Evolutionary conservation across 106 monocot genomes (phyloP).

Genomic region (Agapanthus africanus): DNA sequence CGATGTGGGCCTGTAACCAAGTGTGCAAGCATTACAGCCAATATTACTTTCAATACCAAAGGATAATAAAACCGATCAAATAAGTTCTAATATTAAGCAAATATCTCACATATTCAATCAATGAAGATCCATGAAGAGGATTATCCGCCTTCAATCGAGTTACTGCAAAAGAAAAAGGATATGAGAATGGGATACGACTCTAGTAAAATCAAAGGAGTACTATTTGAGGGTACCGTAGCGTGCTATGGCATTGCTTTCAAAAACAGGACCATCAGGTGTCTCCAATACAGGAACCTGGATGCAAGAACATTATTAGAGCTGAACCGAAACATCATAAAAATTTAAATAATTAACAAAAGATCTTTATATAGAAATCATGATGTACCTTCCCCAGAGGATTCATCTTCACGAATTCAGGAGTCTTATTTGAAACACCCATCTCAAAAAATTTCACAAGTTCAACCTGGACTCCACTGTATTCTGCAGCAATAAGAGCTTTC

Average conservation of each 20-base stretch:
- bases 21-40: not conserved
- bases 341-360: not conserved
- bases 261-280: slow-evolving; percentile 81
- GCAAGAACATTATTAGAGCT: not conserved
- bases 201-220: not conserved
- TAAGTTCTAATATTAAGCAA: not conserved
- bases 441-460: slow-evolving; percentile 62
- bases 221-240: slow-evolving; percentile 54
- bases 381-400: slow-evolving; percentile 85
- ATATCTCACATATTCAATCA: slow-evolving; percentile 73
- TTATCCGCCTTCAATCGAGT: slow-evolving; percentile 56
- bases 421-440: slow-evolving; percentile 84
- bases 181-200: not conserved
- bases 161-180: slow-evolving; percentile 36
- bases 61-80: not conserved
- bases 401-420: slow-evolving; percentile 78
- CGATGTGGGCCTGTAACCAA: slow-evolving; percentile 50
- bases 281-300: slow-evolving; percentile 83
- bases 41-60: not conserved
- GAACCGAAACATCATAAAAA: not conserved
- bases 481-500: slow-evolving; percentile 80
- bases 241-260: slow-evolving; percentile 90
- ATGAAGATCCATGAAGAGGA: slow-evolving; percentile 66
- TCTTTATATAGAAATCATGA: not conserved
- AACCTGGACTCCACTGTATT: slow-evolving; percentile 61